Conservation (phyloP, 163 green algal species). For the Chlamydomonas reinhardtii region DNA sequence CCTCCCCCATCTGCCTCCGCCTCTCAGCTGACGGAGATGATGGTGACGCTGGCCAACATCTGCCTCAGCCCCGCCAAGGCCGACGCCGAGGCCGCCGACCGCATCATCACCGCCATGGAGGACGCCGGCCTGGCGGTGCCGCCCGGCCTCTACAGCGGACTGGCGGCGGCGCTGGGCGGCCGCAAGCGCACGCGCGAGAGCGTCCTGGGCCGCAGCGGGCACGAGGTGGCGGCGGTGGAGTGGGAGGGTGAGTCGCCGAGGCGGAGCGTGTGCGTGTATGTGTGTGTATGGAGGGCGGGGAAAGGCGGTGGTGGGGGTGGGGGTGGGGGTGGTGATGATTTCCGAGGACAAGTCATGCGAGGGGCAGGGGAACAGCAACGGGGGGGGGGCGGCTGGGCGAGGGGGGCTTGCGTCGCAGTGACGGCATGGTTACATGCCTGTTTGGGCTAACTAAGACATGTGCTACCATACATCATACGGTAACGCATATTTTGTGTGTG, state of each 20-base stretch:
- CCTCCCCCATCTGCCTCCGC: too few relatives aligned
- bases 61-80: neutral
- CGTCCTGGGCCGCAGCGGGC: neutral
- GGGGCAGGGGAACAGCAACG: too few relatives aligned
- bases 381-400: too few relatives aligned
- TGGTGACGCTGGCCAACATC: conserved; percentile 15
- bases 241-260: neutral
- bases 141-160: neutral
- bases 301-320: too few relatives aligned
- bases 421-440: too few relatives aligned
- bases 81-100: conserved; percentile 23
- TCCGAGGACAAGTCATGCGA: too few relatives aligned
- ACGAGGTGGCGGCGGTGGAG: neutral
- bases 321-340: neutral
- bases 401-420: too few relatives aligned
- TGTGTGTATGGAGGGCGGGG: neutral
- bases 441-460: too few relatives aligned
- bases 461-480: too few relatives aligned
- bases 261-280: too few relatives aligned
- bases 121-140: conserved; percentile 1
- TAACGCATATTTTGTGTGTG: too few relatives aligned
- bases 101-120: conserved; percentile 19
- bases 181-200: conserved; percentile 8
- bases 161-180: conserved; percentile 16
- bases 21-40: conserved; percentile 26